Evolutionary conservation across 2,329 filamentous ascomycete genomes (phyloP).

Genomic region (Alternaria novae-zelandiae): DNA sequence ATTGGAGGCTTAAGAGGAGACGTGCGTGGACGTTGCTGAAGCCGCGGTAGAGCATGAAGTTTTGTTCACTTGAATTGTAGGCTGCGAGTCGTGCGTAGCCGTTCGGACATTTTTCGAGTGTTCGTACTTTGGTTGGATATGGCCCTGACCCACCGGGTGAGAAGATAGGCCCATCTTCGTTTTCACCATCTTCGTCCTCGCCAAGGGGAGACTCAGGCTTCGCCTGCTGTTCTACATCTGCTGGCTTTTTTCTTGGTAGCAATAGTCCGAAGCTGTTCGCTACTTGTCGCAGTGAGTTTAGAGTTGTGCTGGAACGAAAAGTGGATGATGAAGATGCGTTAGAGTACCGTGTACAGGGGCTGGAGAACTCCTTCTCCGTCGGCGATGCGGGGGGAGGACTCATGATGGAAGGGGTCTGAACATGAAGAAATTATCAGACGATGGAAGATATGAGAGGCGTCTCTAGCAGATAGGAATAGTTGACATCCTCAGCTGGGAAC

Average conservation of each 20-base stretch:
- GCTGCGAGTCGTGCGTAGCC: constrained; percentile 38
- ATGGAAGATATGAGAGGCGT: neutral
- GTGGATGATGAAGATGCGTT: neutral
- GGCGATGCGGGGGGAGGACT: neutral
- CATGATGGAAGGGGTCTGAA: neutral
- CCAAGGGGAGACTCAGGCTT: neutral
- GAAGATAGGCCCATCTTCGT: neutral
- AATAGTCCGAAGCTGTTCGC: neutral
- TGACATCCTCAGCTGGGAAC: neutral
- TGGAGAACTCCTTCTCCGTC: neutral
- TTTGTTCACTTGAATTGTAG: constrained; percentile 38
- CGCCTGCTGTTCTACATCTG: neutral
- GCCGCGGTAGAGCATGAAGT: constrained; percentile 39
- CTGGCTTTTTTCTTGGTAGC: neutral
- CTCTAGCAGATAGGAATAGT: neutral
- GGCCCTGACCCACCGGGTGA: neutral
- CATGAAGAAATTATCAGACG: neutral
- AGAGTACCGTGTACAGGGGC: neutral
- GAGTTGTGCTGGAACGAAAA: neutral
- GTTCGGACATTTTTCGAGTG: constrained; percentile 29
- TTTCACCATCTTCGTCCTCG: neutral
- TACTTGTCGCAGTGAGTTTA: neutral
- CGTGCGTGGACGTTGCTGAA: constrained; percentile 41
- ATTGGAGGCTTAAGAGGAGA: constrained; percentile 30
- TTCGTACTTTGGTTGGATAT: neutral